Base-by-base conservation (phyloP, 139 green algal species). In the Zygnema cylindricum region DNA sequence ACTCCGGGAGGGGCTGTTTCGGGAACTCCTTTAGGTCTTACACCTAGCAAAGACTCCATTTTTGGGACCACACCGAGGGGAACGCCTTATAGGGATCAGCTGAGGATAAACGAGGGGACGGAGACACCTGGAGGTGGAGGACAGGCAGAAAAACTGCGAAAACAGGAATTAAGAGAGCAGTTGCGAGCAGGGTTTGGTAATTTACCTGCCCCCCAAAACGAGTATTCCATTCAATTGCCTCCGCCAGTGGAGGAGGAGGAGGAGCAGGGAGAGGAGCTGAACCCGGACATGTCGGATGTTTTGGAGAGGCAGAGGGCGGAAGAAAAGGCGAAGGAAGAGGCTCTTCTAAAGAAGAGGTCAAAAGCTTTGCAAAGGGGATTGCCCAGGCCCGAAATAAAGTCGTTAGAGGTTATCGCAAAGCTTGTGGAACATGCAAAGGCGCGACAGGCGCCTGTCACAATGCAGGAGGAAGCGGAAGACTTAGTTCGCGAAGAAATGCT, bases 131-230 rank as follows among this genome's bases (percentile, higher is more conserved):
- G 82, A 86, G n/a, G 16, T 36, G 75, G 69, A 11, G 71, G 39
- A 40, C 49, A 73, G 41, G 81, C 36, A 1, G 85, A 91, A 77
- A 90, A 82, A 49, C 42, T 82, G 81, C 85, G 91, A 25, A 75
- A 84, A 81, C 40, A 86, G 82, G 89, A 90, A 7, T 32, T 91
- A 82, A 84, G 88, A 21, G 81, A 86, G 22, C 95, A 96, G 76
- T 90, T 98, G 77, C 91, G 93, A 0, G 81, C 88, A 30, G 94
- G 94, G 22, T 91, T 99, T 77, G 78, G 86, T 0, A 84, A 86
- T 36, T 94, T 99, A 84, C 97, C 97, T 16, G 89, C 90, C 16
- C 97, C 97, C 2, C 89, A 95, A 81, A 98, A 98, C 84, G 96
- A 98, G 94, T 99, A 98, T 91, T 73, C 93, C 85, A 90, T 98